Evolutionary conservation across 2,329 filamentous ascomycete species (phyloP).

Genomic region (Dothidotthia symphoricarpi): DNA sequence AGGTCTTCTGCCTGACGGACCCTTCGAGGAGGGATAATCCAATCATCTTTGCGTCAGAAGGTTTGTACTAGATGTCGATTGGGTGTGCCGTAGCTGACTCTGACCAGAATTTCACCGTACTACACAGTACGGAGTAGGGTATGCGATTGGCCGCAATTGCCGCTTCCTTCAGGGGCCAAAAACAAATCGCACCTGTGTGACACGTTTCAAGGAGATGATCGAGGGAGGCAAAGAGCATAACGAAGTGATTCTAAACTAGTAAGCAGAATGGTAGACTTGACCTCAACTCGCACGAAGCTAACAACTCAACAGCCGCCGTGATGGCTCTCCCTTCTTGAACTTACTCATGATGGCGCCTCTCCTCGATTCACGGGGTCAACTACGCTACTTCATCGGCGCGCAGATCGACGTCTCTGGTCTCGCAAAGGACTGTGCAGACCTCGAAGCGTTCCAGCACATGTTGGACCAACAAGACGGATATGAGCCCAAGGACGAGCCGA

Average conservation of each 20-base stretch:
- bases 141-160: conserved; percentile 73
- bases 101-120: conserved; percentile 69
- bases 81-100: conserved; percentile 5
- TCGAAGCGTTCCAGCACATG: conserved; percentile 60
- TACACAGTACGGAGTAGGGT: conserved; percentile 71
- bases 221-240: conserved; percentile 65
- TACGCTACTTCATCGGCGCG: conserved; percentile 70
- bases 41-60: conserved; percentile 74
- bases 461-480: conserved; percentile 39
- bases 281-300: neutral
- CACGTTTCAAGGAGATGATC: conserved; percentile 61
- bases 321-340: conserved; percentile 76
- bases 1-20: conserved; percentile 75
- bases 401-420: conserved; percentile 71
- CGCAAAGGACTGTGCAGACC: conserved; percentile 63
- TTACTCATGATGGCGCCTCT: conserved; percentile 71
- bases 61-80: conserved; percentile 40
- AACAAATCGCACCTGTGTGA: conserved; percentile 63
- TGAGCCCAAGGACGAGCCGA: conserved; percentile 38
- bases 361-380: conserved; percentile 63
- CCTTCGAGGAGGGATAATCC: conserved; percentile 71
- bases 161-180: conserved; percentile 74
- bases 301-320: conserved; percentile 56
- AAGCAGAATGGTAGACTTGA: conserved; percentile 23
- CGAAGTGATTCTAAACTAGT: conserved; percentile 76